These are phyloP conservation scores for Chytriomyces confervae DNA, from an alignment of 192 early-diverging fungal species.

Conservation along the genomic window DNA sequence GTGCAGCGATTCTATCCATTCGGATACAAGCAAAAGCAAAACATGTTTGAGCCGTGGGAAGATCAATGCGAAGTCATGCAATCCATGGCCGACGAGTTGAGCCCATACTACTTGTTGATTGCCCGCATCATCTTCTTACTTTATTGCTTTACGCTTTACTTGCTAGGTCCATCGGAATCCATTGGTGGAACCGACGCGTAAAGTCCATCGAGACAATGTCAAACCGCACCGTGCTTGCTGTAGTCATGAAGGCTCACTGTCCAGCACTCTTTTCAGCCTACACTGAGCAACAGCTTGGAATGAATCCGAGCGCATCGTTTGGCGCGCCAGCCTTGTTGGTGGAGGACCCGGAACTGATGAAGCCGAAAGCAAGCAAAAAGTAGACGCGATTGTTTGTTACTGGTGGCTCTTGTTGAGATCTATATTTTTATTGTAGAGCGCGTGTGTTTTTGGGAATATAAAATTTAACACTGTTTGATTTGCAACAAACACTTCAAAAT, in stretches of 20 bases:
- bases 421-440: too few relatives aligned
- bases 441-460: too few relatives aligned
- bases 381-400: background rate
- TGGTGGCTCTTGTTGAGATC: background rate
- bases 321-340: background rate
- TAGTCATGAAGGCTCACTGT: conserved; percentile 16
- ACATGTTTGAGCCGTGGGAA: conserved; percentile 2
- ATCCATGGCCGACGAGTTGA: background rate
- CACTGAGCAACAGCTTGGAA: background rate
- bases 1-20: conserved; percentile 16
- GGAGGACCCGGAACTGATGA: background rate
- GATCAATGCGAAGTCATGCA: conserved; percentile 15
- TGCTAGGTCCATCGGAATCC: conserved; percentile 7
- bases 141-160: background rate
- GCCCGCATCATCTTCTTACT: background rate
- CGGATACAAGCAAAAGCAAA: background rate
- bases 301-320: background rate
- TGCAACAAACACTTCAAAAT: too few relatives aligned
- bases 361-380: background rate
- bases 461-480: too few relatives aligned
- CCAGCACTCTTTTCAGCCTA: background rate
- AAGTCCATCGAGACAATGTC: background rate
- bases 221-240: background rate
- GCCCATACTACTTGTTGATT: background rate
- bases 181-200: background rate